These are phyloP conservation scores for Coemansia furcata DNA, from an alignment of 192 early-diverging fungal genomes.

Conservation along the genomic window DNA sequence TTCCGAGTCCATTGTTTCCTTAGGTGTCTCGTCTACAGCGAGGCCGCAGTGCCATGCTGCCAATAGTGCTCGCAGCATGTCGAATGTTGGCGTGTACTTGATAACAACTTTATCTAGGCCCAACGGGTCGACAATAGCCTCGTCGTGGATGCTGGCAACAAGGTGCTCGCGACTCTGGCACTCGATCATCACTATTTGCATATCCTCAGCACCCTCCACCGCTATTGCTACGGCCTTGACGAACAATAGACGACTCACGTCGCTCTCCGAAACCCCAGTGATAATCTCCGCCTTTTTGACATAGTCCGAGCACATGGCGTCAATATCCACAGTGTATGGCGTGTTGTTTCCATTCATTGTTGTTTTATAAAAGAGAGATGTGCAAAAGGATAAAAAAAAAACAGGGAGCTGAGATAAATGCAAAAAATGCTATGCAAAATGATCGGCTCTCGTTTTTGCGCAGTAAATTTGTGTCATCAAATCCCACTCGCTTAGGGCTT, in stretches of 20 bases:
- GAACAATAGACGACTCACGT: slow-evolving; percentile 22
- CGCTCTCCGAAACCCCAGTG: background rate
- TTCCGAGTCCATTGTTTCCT: slow-evolving; percentile 10
- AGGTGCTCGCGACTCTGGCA: slow-evolving; percentile 21
- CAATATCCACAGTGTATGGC: slow-evolving; percentile 22
- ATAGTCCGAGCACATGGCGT: slow-evolving; percentile 33
- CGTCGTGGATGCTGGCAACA: slow-evolving; percentile 4
- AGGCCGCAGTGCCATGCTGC: slow-evolving; percentile 36
- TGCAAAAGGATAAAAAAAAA: background rate
- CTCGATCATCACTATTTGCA: slow-evolving; percentile 32
- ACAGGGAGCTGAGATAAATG: background rate
- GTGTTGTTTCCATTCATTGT: background rate
- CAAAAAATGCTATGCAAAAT: background rate
- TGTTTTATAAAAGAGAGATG: background rate
- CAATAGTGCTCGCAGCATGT: slow-evolving; percentile 37
- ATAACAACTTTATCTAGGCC: slow-evolving; percentile 25
- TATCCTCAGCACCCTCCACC: background rate
- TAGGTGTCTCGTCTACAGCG: background rate
- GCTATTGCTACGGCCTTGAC: slow-evolving; percentile 16
- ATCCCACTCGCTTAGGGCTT: background rate
- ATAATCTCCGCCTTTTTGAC: slow-evolving; percentile 34
- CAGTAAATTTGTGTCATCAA: background rate
- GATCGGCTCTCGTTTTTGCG: background rate
- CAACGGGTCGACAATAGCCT: background rate
- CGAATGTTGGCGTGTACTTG: slow-evolving; percentile 25